Evolutionary conservation across 2,329 filamentous ascomycete genomes (phyloP).

Genomic region (Exophiala oligosperma): DNA sequence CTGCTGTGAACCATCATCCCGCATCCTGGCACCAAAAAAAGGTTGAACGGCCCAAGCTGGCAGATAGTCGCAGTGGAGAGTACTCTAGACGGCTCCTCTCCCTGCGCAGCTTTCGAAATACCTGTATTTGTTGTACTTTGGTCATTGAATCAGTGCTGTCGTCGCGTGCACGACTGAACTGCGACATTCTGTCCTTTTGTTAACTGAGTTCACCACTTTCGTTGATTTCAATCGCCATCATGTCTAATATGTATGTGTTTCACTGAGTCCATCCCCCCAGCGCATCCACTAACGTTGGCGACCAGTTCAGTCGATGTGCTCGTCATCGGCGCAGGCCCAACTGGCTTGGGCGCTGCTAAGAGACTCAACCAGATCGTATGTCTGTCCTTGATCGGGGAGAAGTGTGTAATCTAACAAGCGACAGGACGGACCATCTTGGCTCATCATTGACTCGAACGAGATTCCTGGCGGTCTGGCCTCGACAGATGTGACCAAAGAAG

Average conservation of each 20-base stretch:
- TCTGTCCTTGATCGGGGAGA: slow-evolving; percentile 15
- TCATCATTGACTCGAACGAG: slow-evolving; percentile 90
- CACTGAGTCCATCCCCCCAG: not conserved
- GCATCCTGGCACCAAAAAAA: too few relatives aligned
- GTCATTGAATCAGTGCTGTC: too few relatives aligned
- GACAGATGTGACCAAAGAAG: slow-evolving; percentile 91
- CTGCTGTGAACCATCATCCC: not conserved
- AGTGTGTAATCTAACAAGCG: slow-evolving; percentile 8
- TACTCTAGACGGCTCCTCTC: not conserved
- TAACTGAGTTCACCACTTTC: slow-evolving; percentile 1
- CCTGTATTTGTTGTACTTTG: too few relatives aligned
- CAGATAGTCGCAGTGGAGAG: not conserved
- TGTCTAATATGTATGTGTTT: slow-evolving; percentile 22
- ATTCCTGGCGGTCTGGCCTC: slow-evolving; percentile 93
- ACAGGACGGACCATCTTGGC: slow-evolving; percentile 88
- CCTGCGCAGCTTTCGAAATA: not conserved
- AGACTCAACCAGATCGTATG: slow-evolving; percentile 93
- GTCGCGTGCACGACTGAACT: not conserved
- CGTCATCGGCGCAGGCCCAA: slow-evolving; percentile 96
- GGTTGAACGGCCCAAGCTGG: not conserved
- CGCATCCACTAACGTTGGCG: slow-evolving; percentile 12
- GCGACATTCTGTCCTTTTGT: not conserved
- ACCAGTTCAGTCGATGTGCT: slow-evolving; percentile 92
- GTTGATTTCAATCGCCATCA: slow-evolving; percentile 4
- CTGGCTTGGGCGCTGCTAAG: slow-evolving; percentile 96